phyloP scores from a whole-genome alignment of 2,329 filamentous ascomycete species.

The Dothistroma septosporum region DNA sequence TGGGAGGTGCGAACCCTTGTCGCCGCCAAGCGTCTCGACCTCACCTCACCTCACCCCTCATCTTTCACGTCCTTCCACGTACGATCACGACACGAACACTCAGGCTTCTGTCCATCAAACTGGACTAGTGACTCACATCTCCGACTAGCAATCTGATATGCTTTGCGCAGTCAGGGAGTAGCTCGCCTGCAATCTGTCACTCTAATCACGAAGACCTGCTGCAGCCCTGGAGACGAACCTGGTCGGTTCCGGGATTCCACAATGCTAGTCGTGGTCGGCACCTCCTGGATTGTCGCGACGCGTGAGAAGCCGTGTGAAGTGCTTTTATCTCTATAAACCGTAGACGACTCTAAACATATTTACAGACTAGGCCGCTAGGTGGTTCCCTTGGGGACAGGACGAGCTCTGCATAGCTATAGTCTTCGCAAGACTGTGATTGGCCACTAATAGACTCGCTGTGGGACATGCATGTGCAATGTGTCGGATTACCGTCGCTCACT shows the following conservation, averaged over 20 bases:
- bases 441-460: not conserved
- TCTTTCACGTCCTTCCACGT: not conserved
- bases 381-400: not conserved
- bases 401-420: not conserved
- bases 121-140: not conserved
- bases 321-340: conserved; percentile 6
- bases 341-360: not conserved
- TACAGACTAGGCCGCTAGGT: not conserved
- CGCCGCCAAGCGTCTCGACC: not conserved
- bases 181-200: not conserved
- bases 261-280: not conserved
- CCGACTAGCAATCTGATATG: not conserved
- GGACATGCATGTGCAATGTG: not conserved
- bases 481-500: not conserved
- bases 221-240: not conserved
- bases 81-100: not conserved
- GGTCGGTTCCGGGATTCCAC: not conserved
- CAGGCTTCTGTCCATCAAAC: not conserved
- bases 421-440: not conserved
- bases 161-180: not conserved
- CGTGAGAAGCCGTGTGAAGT: conserved; percentile 13
- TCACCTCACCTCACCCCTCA: conserved; percentile 3
- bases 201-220: not conserved
- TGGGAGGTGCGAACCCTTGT: not conserved
- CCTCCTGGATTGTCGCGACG: conserved; percentile 3